Percentiles rank a stretch among this genome's conserved stretches.
Evolutionary conservation across 1,284 basidiomycete genomes (phyloP).

Genomic region (Schizophyllum amplum): DNA sequence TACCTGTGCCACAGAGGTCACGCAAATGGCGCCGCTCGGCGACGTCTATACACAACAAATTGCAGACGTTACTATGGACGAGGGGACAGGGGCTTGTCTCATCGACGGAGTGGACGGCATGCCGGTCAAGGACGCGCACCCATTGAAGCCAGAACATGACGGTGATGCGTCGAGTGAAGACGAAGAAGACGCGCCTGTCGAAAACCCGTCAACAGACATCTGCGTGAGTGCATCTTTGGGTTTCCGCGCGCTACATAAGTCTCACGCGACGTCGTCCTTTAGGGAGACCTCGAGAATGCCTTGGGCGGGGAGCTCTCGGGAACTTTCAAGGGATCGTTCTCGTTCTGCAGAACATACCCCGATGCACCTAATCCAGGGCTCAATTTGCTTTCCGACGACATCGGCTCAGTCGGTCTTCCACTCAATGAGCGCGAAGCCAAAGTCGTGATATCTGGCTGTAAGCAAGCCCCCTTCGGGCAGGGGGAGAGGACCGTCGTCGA

Average conservation of each 20-base stretch:
- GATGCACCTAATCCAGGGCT: conserved; percentile 6
- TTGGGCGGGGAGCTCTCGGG: background rate
- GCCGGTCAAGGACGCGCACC: background rate
- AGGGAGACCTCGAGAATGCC: background rate
- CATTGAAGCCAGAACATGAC: too few relatives aligned
- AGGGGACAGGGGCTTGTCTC: too few relatives aligned
- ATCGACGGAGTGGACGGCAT: background rate
- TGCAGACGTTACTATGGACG: too few relatives aligned
- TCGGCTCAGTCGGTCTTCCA: conserved; percentile 25
- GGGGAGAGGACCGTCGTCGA: conserved; percentile 28
- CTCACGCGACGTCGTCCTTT: background rate
- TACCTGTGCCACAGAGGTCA: too few relatives aligned
- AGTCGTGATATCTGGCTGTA: conserved; percentile 19
- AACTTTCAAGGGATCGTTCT: background rate
- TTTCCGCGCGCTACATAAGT: background rate
- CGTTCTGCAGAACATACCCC: conserved; percentile 4
- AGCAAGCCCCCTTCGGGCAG: conserved; percentile 31
- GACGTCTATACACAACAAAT: too few relatives aligned
- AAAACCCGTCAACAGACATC: background rate
- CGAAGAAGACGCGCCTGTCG: background rate
- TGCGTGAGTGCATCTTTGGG: background rate
- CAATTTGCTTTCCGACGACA: background rate
- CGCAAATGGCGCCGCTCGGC: too few relatives aligned
- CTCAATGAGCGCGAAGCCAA: conserved; percentile 28
- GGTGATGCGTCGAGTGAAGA: background rate